A percentile compares a stretch with the other conserved stretches of the same genome.
Evolutionary conservation across 805 yeast genomes (phyloP).

Genomic region (Candida insectorum): DNA sequence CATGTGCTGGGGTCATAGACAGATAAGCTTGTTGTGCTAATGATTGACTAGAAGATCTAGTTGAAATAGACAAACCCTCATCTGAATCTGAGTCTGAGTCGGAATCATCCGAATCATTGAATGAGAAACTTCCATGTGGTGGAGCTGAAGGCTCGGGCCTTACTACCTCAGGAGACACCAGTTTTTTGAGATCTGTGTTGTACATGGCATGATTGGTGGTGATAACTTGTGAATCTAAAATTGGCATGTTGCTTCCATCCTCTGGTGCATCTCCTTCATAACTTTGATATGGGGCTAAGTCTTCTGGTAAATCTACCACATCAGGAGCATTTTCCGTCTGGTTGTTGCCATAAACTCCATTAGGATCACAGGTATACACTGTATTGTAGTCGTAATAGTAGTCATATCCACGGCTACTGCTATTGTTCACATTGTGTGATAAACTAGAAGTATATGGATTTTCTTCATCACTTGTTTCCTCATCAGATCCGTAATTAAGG

Average conservation of each 20-base stretch:
- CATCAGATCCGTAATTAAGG: constrained; percentile 68
- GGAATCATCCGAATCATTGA: constrained; percentile 12
- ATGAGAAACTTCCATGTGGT: constrained; percentile 3
- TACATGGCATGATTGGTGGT: constrained; percentile 7
- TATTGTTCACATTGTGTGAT: constrained; percentile 69
- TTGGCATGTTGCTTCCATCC: constrained; percentile 24
- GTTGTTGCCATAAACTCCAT: constrained; percentile 33
- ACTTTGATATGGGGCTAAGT: constrained; percentile 38
- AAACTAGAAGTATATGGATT: constrained; percentile 50
- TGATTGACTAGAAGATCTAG: constrained; percentile 39
- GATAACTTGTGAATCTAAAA: constrained; percentile 18
- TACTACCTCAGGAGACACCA: constrained; percentile 1
- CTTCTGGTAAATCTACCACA: constrained; percentile 47
- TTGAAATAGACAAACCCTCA: constrained; percentile 36
- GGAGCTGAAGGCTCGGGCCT: constrained; percentile 2
- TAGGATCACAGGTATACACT: constrained; percentile 58
- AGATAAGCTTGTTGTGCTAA: constrained; percentile 41
- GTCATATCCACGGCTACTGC: constrained; percentile 63
- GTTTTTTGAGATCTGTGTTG: constrained; percentile 4
- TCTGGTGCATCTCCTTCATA: constrained; percentile 29
- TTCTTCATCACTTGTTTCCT: constrained; percentile 60
- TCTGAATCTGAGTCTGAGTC: constrained; percentile 24
- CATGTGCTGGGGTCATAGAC: constrained; percentile 15
- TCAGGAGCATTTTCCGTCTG: constrained; percentile 21
- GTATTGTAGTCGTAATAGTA: constrained; percentile 78